A percentile compares a stretch with the other conserved stretches of the same genome.
These are phyloP conservation scores for Oryza glaberrima DNA, from an alignment of 176 grass and related monocot genomes.

Conservation along the genomic window DNA sequence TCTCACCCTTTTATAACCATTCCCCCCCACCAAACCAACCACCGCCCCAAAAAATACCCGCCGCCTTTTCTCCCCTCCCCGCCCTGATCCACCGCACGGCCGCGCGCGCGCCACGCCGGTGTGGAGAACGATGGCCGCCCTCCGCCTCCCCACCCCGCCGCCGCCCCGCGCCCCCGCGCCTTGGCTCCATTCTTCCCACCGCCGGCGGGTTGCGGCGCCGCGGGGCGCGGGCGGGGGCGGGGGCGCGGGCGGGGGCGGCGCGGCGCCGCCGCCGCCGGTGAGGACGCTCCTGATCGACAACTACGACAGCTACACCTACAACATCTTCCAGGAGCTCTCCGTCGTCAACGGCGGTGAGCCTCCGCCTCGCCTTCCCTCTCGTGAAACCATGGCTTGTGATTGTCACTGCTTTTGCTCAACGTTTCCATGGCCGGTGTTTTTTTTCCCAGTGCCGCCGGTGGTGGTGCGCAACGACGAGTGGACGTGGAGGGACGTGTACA, in stretches of 20 bases:
- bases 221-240: neutral
- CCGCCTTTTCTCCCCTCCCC: conserved; percentile 13
- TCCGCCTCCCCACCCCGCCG: conserved; percentile 42
- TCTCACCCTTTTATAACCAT: neutral
- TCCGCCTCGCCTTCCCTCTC: neutral
- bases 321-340: conserved; percentile 91
- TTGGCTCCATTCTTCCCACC: neutral
- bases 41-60: conserved; percentile 36
- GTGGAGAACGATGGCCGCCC: conserved; percentile 37
- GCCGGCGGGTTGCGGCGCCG: conserved; percentile 21
- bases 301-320: conserved; percentile 98
- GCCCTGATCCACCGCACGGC: neutral
- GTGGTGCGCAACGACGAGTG: conserved; percentile 94
- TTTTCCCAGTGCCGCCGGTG: conserved; percentile 57
- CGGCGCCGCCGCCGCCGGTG: conserved; percentile 23
- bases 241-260: neutral
- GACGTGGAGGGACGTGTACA: conserved; percentile 75
- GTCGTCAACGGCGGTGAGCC: conserved; percentile 88
- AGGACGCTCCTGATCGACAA: conserved; percentile 92
- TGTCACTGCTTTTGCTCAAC: neutral
- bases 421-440: neutral
- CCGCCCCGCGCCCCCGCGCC: neutral
- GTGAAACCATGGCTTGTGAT: no score
- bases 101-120: conserved; percentile 11
- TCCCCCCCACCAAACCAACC: neutral